Base-by-base conservation (phyloP, 2,329 filamentous ascomycete genomes). In the Pseudocercospora cruenta region DNA sequence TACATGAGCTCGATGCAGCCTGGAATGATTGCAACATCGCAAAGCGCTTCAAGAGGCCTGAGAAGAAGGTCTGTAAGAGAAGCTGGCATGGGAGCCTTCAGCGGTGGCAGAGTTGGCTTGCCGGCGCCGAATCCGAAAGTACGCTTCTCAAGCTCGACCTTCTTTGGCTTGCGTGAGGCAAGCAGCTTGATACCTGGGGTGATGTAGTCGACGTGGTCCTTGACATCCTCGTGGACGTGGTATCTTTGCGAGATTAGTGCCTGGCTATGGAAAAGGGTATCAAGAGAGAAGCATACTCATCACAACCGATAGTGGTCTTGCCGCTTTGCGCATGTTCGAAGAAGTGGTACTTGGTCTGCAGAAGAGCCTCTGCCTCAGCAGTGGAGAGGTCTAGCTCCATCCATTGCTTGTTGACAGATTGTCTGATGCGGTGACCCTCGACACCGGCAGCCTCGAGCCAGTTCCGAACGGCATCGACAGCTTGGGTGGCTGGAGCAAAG, bases 241-340 rank as follows among this genome's bases (percentile, higher is more conserved):
- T 71, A 70, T 36, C 64, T 66, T 19, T 6, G 6, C 12, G 24
- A 51, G 14, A 31, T 45, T 21, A 36, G 28, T 26, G 21, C 22
- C 2, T 22, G 47, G 19, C 47, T 16, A 4, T 26, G 21, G 5
- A 14, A 24, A 24, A 12, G 21, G n/a, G 8, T 14, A 26, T 51
- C 5, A 9, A 21, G n/a, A 51, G 10, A 43, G 39, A 43, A 14
- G 67, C 74, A 70, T 85, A 78, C 76, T 70, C 70, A 64, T 78
- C 77, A 62, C 78, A 80, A 36, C 77, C 79, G 24, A 81, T 74
- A 28, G 78, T 77, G 60, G 75, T 74, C 51, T 75, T 75, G 2
- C 83, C 86, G 60, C 84, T 77, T 8, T 83, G 78, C 9, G 83
- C 83, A 75, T 88, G 85, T 74, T 90, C 87, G 67, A 86, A 85